Base-by-base conservation (phyloP, 169 alveolate genomes). In the Eimeria mitis region DNA sequence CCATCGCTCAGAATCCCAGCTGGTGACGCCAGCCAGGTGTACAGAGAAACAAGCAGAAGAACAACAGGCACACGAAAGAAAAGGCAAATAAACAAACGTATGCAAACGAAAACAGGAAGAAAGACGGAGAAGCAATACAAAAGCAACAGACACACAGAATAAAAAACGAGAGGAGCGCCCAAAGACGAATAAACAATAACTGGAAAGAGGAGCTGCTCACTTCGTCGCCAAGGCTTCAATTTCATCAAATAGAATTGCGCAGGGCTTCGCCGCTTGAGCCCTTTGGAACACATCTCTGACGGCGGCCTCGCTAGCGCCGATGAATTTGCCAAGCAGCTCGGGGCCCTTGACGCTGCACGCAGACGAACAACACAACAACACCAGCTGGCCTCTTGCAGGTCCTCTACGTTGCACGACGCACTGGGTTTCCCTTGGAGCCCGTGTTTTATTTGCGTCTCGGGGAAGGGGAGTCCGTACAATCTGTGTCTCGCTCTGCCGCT, bases 181-280 rank as follows among this genome's bases (percentile, higher is more conserved):
- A 79, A 79, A 49, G 1, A 34, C 25, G 31, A 9, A 42, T 42
- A 76, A 9, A 42, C n/a, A 42, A 47, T 40, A 44, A 25, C 19
- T 76, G 37, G n/a, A 44, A 31, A 28, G 70, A 13, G 52, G 49
- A 23, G 70, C 14, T 25, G 40, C 97, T 63, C 81, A 95, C 97
- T 40, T 90, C 25, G 97, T 37, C n/a, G 97, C 97, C 68, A 99
- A 97, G 54, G 99, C 99, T 96, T 99, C 99, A 52, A 99, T 97
- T 97, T 99, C 99, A 97, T 99, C 99, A 97, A 99, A 99, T 98
- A 99, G 99, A 49, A 99, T 99, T 54, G 99, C 98, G 92, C 99
- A 99, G 37, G 99, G 99, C 65, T 99, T 98, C 88, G 99, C 98
- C 40, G 98, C 98, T 73, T 99, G 97, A 9, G 99, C 99, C 95